Evolutionary conservation across 768 basidiomycete species (phyloP).

Genomic region (Mycena vulgaris): DNA sequence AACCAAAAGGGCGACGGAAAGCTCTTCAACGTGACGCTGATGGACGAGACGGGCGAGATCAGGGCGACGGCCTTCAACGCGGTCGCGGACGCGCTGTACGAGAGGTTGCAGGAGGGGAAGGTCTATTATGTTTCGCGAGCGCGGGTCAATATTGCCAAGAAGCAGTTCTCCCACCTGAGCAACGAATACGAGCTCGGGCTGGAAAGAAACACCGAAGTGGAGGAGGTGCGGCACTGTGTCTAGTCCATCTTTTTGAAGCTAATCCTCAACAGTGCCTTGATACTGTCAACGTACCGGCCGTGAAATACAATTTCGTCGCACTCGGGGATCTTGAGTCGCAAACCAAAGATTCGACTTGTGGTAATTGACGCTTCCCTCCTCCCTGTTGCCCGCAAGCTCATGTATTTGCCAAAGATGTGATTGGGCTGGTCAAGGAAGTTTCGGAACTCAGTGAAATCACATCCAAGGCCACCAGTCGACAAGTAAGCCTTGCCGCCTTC

Average conservation of each 20-base stretch:
- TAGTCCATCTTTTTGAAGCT: slow-evolving; percentile 9
- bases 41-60: slow-evolving; percentile 97
- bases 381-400: slow-evolving; percentile 29
- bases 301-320: slow-evolving; percentile 87
- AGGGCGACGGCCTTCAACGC: slow-evolving; percentile 93
- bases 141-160: slow-evolving; percentile 95
- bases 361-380: slow-evolving; percentile 64
- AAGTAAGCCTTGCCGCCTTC: slow-evolving; percentile 56
- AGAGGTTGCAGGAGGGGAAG: slow-evolving; percentile 91
- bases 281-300: slow-evolving; percentile 77
- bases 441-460: slow-evolving; percentile 78
- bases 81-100: slow-evolving; percentile 86
- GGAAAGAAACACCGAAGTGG: slow-evolving; percentile 87
- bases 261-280: slow-evolving; percentile 80
- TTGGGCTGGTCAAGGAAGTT: slow-evolving; percentile 88
- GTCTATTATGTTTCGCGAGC: slow-evolving; percentile 94
- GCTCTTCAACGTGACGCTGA: slow-evolving; percentile 91
- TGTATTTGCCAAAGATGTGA: slow-evolving; percentile 73
- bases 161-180: slow-evolving; percentile 90
- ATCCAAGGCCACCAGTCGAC: slow-evolving; percentile 80
- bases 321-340: slow-evolving; percentile 74
- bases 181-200: slow-evolving; percentile 96
- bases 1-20: slow-evolving; percentile 95
- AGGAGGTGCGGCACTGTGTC: slow-evolving; percentile 70
- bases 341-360: slow-evolving; percentile 87